These are phyloP conservation scores for Acacia pycnantha DNA, from an alignment of 331 rosid genomes.

Conservation along the genomic window DNA sequence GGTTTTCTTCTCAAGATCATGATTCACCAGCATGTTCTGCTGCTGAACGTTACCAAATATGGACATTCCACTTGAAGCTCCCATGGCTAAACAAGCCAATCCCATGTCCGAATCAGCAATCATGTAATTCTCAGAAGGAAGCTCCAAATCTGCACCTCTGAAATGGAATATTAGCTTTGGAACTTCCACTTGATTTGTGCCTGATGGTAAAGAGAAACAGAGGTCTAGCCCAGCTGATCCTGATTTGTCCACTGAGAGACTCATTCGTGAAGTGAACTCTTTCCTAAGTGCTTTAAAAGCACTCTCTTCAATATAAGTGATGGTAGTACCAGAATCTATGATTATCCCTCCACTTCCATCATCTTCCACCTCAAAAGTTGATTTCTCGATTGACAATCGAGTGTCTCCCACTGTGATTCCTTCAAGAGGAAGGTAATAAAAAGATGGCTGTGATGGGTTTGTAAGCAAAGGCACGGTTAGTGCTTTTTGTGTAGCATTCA, in stretches of 20 bases:
- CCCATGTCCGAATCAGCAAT: conserved; percentile 55
- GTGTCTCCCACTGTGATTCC: conserved; percentile 76
- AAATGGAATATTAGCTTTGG: conserved; percentile 75
- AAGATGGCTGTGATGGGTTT: conserved; percentile 75
- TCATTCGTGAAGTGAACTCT: conserved; percentile 58
- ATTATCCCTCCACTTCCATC: conserved; percentile 88
- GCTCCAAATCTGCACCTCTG: conserved; percentile 67
- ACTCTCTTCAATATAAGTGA: conserved; percentile 50
- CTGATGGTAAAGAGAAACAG: conserved; percentile 62
- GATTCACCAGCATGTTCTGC: conserved; percentile 77
- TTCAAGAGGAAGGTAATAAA: conserved; percentile 74
- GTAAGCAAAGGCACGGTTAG: conserved; percentile 56
- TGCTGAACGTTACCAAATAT: conserved; percentile 87
- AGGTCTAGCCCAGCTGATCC: conserved; percentile 63
- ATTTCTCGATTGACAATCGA: conserved; percentile 38
- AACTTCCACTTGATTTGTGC: conserved; percentile 37
- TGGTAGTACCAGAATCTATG: conserved; percentile 92
- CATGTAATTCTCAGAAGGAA: conserved; percentile 71
- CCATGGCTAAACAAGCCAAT: conserved; percentile 83
- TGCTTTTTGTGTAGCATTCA: conserved; percentile 18
- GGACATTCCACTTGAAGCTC: conserved; percentile 58
- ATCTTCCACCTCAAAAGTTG: conserved; percentile 51
- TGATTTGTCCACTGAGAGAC: conserved; percentile 42
- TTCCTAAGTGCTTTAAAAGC: conserved; percentile 46
- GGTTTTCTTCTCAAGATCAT: conserved; percentile 66